phyloP scores from a whole-genome alignment of 2,329 filamentous ascomycete species.

The Huntiella abstrusa region DNA sequence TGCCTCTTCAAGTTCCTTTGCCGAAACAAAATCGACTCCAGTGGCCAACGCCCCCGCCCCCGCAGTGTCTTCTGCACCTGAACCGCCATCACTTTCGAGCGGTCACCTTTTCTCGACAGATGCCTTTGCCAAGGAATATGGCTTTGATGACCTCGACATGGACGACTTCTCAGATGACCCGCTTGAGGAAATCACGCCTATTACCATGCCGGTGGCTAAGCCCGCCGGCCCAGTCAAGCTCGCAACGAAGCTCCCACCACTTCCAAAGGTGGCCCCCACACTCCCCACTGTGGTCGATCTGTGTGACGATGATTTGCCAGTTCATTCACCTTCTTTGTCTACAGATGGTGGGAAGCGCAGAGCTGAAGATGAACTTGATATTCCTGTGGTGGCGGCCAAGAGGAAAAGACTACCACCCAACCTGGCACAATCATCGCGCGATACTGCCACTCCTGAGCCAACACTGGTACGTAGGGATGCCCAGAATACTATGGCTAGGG shows the following conservation, averaged over 20 bases:
- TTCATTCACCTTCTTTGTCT: too few species aligned
- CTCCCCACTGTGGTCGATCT: too few species aligned
- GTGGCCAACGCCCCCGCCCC: too few species aligned
- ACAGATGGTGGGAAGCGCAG: too few species aligned
- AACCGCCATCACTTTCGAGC: background rate
- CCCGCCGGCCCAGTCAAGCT: constrained; percentile 2
- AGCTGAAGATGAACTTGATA: background rate
- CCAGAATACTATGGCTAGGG: background rate
- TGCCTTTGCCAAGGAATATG: constrained; percentile 9
- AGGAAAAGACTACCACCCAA: constrained; percentile 3
- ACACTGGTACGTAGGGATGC: background rate
- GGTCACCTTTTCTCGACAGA: background rate
- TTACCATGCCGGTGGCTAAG: constrained; percentile 3
- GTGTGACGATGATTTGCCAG: too few species aligned
- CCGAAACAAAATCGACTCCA: background rate
- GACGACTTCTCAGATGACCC: constrained; percentile 11
- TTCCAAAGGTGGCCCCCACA: background rate
- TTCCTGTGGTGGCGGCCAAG: constrained; percentile 6
- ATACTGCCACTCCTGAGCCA: too few species aligned
- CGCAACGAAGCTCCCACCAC: constrained; percentile 3
- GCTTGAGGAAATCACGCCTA: constrained; percentile 5
- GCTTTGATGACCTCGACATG: constrained; percentile 9
- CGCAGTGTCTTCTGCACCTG: background rate
- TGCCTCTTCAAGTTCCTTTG: constrained; percentile 1
- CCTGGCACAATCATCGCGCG: background rate